Evolutionary conservation across 306 rosid species (phyloP), one percentile per base, ranked within the genome.

Genomic region (Quercus wislizeni): DNA sequence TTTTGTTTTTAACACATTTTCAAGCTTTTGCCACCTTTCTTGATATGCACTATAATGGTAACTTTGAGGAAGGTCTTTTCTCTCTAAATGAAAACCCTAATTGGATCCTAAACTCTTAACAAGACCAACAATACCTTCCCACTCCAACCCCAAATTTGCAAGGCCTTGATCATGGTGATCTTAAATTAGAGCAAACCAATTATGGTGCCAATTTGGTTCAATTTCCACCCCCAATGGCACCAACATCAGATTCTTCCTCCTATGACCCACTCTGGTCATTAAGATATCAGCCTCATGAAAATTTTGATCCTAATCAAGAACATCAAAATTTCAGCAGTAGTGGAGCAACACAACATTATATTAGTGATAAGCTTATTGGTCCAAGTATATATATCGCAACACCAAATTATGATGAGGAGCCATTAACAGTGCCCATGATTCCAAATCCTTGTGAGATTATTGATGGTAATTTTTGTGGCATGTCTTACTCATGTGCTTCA

Each of bases 101-200:
- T 21, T 21, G 23, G 23, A 21, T 21, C 23, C 23, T 21, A 21
- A 21, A 21, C 23, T 21, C 23, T 21, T 21, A 21, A 21, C 23
- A 21, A 21, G 23, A 21, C 23, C 23, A 21, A 21, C 23, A 21
- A 21, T 21, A 21, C 23, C 23, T 25, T 83, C 94, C 94, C 72
- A 63, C 65, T 52, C 84, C 98, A 74, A 38, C 90, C 13, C 81
- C 91, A 78, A 76, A 82, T 38, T 83, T 79, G 41, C 90, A 85
- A 77, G 78, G 51, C 67, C 73, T 79, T 81, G 89, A 87, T 83
- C 83, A 82, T n/a, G 71, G 74, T 70, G 81, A 77, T 35, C 75
- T 76, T 78, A 88, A 89, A 71, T 38, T 83, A 51, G 87, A 87
- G 55, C 81, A 82, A 21, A 12, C 81, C 80, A 61, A 69, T 70